These are phyloP conservation scores for Cyamopsis tetragonoloba DNA, from an alignment of 306 rosid species.

Conservation along the genomic window DNA sequence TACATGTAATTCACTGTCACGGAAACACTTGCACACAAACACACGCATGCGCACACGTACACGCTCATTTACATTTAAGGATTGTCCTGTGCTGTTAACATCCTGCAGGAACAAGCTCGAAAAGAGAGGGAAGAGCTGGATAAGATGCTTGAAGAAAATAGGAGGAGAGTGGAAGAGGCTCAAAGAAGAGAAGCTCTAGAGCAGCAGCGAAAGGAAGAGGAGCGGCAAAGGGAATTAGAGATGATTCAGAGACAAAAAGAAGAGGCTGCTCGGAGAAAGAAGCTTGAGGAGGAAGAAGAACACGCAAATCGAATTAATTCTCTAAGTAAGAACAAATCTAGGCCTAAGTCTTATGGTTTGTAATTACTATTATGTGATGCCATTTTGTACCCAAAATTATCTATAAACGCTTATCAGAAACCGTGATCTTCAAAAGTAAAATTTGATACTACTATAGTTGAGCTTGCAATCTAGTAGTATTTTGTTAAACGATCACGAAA, in stretches of 20 bases:
- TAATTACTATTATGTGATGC: conserved; percentile 21
- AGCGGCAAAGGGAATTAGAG: conserved; percentile 75
- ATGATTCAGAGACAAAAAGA: conserved; percentile 82
- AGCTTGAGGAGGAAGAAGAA: conserved; percentile 72
- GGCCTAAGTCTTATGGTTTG: conserved; percentile 47
- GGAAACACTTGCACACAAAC: too few relatives aligned
- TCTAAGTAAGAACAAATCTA: conserved; percentile 49
- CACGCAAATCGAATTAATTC: conserved; percentile 46
- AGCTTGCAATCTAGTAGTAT: not conserved
- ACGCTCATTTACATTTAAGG: too few relatives aligned
- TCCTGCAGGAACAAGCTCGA: conserved; percentile 67
- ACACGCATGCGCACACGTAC: too few relatives aligned
- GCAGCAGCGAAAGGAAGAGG: conserved; percentile 89
- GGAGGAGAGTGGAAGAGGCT: conserved; percentile 85
- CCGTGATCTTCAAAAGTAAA: conserved; percentile 9
- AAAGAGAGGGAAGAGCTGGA: conserved; percentile 91
- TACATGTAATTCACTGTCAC: not conserved
- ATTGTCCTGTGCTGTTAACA: conserved; percentile 13
- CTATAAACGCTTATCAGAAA: conserved; percentile 17
- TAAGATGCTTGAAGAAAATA: conserved; percentile 87
- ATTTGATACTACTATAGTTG: not conserved
- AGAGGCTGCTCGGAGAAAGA: conserved; percentile 75
- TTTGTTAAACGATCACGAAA: not conserved
- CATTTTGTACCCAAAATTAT: conserved; percentile 6
- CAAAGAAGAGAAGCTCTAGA: conserved; percentile 91